Percentiles rank a stretch among this genome's conserved stretches.
These are phyloP conservation scores for Phragmites australis DNA, from an alignment of 176 grass and related monocot species.

Conservation along the genomic window DNA sequence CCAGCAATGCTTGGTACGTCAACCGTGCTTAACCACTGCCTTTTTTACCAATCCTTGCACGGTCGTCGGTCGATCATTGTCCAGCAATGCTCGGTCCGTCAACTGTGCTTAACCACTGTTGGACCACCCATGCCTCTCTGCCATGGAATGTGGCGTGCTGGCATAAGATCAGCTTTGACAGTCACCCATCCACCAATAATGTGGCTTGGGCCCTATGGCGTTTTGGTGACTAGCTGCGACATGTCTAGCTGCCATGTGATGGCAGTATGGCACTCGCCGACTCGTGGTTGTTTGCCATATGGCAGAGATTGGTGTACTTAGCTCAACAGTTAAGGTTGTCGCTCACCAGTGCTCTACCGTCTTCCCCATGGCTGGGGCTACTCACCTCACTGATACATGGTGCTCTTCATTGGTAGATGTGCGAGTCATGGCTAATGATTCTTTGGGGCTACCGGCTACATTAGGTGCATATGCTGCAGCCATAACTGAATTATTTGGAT, in stretches of 20 bases:
- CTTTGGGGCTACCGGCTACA: neutral
- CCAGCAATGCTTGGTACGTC: neutral
- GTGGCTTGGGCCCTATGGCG: neutral
- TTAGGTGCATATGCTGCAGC: neutral
- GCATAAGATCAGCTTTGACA: neutral
- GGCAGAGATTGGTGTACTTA: neutral
- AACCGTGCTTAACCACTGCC: neutral
- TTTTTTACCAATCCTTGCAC: neutral
- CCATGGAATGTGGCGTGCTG: slow-evolving; percentile 2
- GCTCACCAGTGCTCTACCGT: neutral
- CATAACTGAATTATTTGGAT: neutral
- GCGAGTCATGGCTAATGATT: neutral
- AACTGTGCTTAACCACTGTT: neutral
- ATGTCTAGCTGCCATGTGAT: neutral
- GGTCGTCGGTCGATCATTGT: neutral
- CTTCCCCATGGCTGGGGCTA: neutral
- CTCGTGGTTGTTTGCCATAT: neutral
- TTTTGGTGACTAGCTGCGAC: neutral
- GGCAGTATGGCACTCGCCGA: neutral
- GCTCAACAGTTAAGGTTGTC: neutral
- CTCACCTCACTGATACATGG: neutral
- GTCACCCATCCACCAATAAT: slow-evolving; percentile 4
- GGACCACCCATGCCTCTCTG: neutral
- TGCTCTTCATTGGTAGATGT: neutral
- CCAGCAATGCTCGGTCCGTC: neutral